phyloP scores from a whole-genome alignment of 371 early-diverging fungal genomes.

The Mucor lusitanicus region DNA sequence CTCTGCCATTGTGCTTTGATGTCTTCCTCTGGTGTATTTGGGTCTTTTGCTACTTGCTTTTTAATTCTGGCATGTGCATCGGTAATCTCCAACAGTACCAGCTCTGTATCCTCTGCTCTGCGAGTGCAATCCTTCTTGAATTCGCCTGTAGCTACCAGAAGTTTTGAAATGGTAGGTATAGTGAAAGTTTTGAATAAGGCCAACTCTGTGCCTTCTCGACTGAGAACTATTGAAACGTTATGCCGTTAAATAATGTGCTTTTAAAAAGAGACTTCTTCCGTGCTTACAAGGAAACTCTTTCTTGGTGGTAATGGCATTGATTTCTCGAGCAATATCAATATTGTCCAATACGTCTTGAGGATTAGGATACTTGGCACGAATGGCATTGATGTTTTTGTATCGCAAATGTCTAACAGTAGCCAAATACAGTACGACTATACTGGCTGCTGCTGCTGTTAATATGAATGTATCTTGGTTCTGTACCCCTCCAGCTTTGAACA shows the following conservation, averaged over 20 bases:
- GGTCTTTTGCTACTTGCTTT: conserved; percentile 8
- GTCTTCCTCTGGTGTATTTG: background rate
- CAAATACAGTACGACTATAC: conserved; percentile 20
- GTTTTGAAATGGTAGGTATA: conserved; percentile 45
- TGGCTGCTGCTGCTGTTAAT: background rate
- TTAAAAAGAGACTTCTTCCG: too few relatives aligned
- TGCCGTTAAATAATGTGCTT: background rate
- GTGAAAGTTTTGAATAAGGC: conserved; percentile 49
- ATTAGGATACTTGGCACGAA: conserved; percentile 44
- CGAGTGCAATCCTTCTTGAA: conserved; percentile 22
- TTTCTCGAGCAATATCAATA: conserved; percentile 32
- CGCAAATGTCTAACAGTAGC: conserved; percentile 37
- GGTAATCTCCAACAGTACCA: conserved; percentile 32
- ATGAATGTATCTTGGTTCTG: background rate
- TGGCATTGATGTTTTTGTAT: conserved; percentile 27
- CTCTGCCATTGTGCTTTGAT: conserved; percentile 27
- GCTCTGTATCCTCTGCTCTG: conserved; percentile 45
- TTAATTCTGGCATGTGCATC: conserved; percentile 28
- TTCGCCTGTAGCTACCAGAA: conserved; percentile 41
- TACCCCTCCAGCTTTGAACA: background rate
- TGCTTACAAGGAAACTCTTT: conserved; percentile 49
- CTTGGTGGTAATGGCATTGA: conserved; percentile 13
- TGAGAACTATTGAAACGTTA: background rate
- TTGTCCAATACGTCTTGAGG: conserved; percentile 40
- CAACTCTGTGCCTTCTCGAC: conserved; percentile 24